Conservation (phyloP, 352 stramenopile species). For the Thalassiosira livingstoniorum region DNA sequence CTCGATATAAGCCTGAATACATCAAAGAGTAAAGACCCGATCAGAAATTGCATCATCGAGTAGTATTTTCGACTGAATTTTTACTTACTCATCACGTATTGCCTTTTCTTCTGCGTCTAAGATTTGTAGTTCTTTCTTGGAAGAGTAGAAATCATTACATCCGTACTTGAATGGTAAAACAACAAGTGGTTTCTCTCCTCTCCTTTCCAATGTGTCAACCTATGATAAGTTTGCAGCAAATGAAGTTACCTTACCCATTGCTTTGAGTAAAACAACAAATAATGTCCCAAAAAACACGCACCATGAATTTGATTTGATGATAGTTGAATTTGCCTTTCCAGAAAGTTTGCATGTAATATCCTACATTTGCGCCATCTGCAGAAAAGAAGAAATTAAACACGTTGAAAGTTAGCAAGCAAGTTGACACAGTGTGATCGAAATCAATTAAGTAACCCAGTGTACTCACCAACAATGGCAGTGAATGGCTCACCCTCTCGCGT, state of each 20-base stretch:
- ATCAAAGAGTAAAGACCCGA: too few species aligned
- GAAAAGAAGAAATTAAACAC: not conserved
- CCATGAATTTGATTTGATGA: constrained; percentile 92
- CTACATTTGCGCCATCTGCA: constrained; percentile 93
- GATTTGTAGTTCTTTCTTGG: constrained; percentile 28
- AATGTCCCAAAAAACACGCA: not conserved
- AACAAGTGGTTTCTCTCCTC: constrained; percentile 90
- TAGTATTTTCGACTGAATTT: too few species aligned
- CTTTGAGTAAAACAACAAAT: too few species aligned
- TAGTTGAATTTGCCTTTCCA: constrained; percentile 93
- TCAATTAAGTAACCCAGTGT: not conserved
- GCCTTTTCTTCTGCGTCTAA: constrained; percentile 54
- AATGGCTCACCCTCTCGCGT: constrained; percentile 60
- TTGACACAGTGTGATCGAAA: not conserved
- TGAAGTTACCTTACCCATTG: too few species aligned
- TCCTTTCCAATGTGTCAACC: constrained; percentile 88
- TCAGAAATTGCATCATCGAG: too few species aligned
- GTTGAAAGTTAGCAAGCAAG: not conserved
- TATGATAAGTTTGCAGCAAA: too few species aligned
- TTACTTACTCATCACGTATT: constrained; percentile 42
- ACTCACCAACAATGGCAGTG: constrained; percentile 87
- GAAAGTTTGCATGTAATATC: constrained; percentile 97
- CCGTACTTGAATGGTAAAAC: constrained; percentile 88
- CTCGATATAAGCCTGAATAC: constrained; percentile 86
- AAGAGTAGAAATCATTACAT: constrained; percentile 32